Evolutionary conservation across 371 early-diverging fungal species (phyloP).

Genomic region (Racocetra persica): DNA sequence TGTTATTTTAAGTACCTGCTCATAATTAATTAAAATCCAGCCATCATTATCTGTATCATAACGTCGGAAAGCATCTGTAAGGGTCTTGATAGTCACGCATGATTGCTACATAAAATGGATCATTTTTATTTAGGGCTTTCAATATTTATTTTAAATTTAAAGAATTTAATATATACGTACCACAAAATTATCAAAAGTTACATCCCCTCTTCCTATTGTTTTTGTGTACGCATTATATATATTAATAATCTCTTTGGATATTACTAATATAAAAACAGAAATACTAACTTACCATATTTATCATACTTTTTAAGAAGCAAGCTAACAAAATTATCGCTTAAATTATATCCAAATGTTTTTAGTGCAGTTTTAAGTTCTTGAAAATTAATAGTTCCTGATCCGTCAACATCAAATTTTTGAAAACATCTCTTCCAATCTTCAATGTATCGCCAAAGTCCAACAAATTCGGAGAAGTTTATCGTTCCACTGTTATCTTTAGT

Average conservation of each 20-base stretch:
- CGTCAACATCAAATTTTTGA: constrained; percentile 69
- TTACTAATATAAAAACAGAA: no score
- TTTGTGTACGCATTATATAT: no score
- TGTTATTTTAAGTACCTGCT: constrained; percentile 50
- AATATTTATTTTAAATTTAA: no score
- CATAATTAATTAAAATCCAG: constrained; percentile 67
- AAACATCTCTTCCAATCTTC: constrained; percentile 78
- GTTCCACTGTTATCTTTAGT: constrained; percentile 63
- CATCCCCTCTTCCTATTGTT: constrained; percentile 38
- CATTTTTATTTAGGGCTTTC: neutral
- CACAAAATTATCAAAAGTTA: constrained; percentile 43
- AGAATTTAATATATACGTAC: constrained; percentile 6
- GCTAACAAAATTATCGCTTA: constrained; percentile 63
- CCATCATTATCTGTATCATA: constrained; percentile 69
- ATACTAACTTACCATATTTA: constrained; percentile 59
- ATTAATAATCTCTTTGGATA: constrained; percentile 16
- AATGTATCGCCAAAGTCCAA: constrained; percentile 64
- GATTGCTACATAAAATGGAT: constrained; percentile 48
- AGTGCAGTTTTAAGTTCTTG: constrained; percentile 70
- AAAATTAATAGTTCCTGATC: constrained; percentile 70
- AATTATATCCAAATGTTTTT: constrained; percentile 70
- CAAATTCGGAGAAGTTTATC: constrained; percentile 69
- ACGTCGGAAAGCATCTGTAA: constrained; percentile 72
- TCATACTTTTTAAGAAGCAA: constrained; percentile 68
- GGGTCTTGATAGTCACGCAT: constrained; percentile 73